Evolutionary conservation across 768 basidiomycete species (phyloP).

Genomic region (Boletus pseudo-olivaceus): DNA sequence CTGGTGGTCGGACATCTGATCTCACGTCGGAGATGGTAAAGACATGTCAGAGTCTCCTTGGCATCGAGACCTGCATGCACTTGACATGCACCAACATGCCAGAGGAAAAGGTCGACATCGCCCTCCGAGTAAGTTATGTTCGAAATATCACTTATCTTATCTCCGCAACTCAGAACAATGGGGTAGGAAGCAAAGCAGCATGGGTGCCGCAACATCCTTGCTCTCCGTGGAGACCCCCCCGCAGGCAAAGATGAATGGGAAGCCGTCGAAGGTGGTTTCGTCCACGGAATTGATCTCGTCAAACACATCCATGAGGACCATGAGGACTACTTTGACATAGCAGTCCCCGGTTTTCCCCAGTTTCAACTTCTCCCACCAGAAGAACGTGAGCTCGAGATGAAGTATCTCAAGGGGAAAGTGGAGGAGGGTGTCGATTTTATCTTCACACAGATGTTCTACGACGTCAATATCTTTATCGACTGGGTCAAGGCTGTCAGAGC

Average conservation of each 20-base stretch:
- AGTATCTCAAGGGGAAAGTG: slow-evolving; percentile 85
- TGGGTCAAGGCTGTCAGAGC: slow-evolving; percentile 86
- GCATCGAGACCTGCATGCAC: slow-evolving; percentile 98
- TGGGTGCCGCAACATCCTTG: slow-evolving; percentile 91
- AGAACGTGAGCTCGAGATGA: slow-evolving; percentile 74
- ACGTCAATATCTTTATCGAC: slow-evolving; percentile 82
- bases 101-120: slow-evolving; percentile 89
- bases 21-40: slow-evolving; percentile 92
- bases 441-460: slow-evolving; percentile 99
- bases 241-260: slow-evolving; percentile 89
- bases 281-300: slow-evolving; percentile 90
- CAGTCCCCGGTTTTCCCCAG: slow-evolving; percentile 92
- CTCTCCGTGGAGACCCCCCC: slow-evolving; percentile 90
- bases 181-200: slow-evolving; percentile 80
- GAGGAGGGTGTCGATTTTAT: slow-evolving; percentile 90
- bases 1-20: slow-evolving; percentile 93
- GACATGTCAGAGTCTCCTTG: slow-evolving; percentile 89
- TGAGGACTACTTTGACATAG: slow-evolving; percentile 93
- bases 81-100: slow-evolving; percentile 99
- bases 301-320: slow-evolving; percentile 78
- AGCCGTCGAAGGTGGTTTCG: slow-evolving; percentile 86
- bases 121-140: slow-evolving; percentile 65
- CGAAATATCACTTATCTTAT: not conserved
- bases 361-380: slow-evolving; percentile 68
- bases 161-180: slow-evolving; percentile 1